Conservation (phyloP, 176 grass and related monocot genomes). For the Bromus sterilis region DNA sequence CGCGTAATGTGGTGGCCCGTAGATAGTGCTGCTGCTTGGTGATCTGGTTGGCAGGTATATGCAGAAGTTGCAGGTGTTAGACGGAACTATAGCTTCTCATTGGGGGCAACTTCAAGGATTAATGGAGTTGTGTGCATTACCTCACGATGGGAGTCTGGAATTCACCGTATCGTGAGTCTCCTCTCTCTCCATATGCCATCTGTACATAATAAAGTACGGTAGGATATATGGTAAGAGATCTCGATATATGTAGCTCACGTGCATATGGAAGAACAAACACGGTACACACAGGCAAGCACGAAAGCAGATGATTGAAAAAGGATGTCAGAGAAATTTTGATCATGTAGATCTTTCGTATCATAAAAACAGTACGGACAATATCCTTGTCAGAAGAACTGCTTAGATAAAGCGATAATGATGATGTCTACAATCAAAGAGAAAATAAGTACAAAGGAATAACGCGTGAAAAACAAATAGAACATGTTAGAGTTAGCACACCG, state of each 20-base stretch:
- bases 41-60: slow-evolving; percentile 27
- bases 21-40: slow-evolving; percentile 31
- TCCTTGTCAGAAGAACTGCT: not conserved
- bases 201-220: slow-evolving; percentile 13
- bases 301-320: not conserved
- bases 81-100: not conserved
- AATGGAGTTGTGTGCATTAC: slow-evolving; percentile 18
- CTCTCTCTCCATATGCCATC: slow-evolving; percentile 39
- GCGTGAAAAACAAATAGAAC: not conserved
- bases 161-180: slow-evolving; percentile 30
- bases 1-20: slow-evolving; percentile 15
- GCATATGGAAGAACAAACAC: slow-evolving; percentile 9
- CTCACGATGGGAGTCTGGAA: slow-evolving; percentile 45
- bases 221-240: not conserved
- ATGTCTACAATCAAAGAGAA: not conserved
- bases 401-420: not conserved
- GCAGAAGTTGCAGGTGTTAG: slow-evolving; percentile 5
- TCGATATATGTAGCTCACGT: not conserved
- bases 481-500: not conserved
- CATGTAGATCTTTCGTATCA: not conserved
- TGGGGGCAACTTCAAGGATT: not conserved
- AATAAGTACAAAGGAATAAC: not conserved
- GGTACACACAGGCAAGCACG: not conserved
- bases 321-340: not conserved
- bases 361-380: not conserved